Conservation (phyloP, 805 yeast species). For the Citeromyces matritensis region DNA sequence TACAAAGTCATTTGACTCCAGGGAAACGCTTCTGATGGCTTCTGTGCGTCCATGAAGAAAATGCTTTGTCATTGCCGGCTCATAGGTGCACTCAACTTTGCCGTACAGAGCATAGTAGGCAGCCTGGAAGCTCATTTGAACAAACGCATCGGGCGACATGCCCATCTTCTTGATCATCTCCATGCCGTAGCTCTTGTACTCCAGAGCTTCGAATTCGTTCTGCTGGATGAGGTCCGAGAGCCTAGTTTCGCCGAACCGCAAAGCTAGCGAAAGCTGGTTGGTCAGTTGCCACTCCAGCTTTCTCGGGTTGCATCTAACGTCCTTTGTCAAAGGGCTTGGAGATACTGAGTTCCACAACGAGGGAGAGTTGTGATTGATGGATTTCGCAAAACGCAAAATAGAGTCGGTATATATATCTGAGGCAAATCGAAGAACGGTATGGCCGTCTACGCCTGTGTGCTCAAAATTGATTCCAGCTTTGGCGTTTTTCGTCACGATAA, state of each 20-base stretch:
- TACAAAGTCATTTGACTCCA: conserved; percentile 69
- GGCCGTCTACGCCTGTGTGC: conserved; percentile 93
- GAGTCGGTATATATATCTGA: conserved; percentile 88
- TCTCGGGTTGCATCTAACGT: conserved; percentile 57
- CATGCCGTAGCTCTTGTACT: conserved; percentile 61
- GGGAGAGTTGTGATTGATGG: conserved; percentile 65
- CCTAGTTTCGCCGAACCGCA: conserved; percentile 85
- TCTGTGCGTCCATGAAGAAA: conserved; percentile 88
- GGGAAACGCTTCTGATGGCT: conserved; percentile 74
- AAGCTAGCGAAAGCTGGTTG: conserved; percentile 58
- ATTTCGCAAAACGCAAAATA: conserved; percentile 70
- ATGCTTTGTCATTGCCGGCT: conserved; percentile 90
- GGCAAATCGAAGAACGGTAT: conserved; percentile 78
- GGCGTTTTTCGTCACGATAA: conserved; percentile 77
- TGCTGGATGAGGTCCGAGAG: conserved; percentile 78
- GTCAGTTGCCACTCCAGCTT: conserved; percentile 83
- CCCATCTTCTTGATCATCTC: conserved; percentile 71
- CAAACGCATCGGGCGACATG: conserved; percentile 87
- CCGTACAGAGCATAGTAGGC: conserved; percentile 89
- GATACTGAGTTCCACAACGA: conserved; percentile 47
- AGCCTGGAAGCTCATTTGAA: conserved; percentile 88
- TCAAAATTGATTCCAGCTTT: conserved; percentile 91
- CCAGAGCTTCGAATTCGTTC: conserved; percentile 73
- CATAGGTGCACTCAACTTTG: conserved; percentile 85
- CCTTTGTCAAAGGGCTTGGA: conserved; percentile 28